Percentiles rank a stretch among this genome's conserved stretches.
Evolutionary conservation across 306 rosid species (phyloP).

Genomic region (Malus sieversii): DNA sequence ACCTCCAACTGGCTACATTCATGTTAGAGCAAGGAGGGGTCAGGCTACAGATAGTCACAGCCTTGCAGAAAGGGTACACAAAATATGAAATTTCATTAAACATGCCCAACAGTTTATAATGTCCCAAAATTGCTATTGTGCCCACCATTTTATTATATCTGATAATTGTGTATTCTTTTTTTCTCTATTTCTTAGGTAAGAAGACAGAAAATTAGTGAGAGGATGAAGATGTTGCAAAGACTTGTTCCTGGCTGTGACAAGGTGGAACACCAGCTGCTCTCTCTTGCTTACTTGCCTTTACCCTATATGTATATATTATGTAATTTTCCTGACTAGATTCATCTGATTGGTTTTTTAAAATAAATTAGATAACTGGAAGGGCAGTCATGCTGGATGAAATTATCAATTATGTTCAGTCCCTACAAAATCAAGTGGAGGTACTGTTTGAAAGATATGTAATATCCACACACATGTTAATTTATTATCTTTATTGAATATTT

Average conservation of each 20-base stretch:
- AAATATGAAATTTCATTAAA: not conserved
- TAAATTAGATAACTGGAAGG: constrained; percentile 74
- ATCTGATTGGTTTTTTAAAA: constrained; percentile 30
- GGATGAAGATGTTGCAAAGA: constrained; percentile 76
- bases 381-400: constrained; percentile 97
- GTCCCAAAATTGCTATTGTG: not conserved
- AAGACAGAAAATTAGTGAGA: constrained; percentile 94
- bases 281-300: not conserved
- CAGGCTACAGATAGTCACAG: constrained; percentile 98
- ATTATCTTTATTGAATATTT: not conserved
- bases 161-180: constrained; percentile 18
- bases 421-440: constrained; percentile 98
- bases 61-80: constrained; percentile 91
- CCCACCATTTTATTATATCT: constrained; percentile 8
- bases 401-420: constrained; percentile 98
- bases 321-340: constrained; percentile 25
- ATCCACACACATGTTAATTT: not conserved
- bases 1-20: constrained; percentile 69
- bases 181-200: constrained; percentile 52
- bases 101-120: not conserved
- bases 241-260: constrained; percentile 97
- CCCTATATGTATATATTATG: not conserved
- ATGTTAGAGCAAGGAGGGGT: constrained; percentile 96
- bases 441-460: not conserved
- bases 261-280: constrained; percentile 26